These are phyloP conservation scores for Fusarium proliferatum DNA, from an alignment of 2,329 filamentous ascomycete genomes.

Conservation along the genomic window DNA sequence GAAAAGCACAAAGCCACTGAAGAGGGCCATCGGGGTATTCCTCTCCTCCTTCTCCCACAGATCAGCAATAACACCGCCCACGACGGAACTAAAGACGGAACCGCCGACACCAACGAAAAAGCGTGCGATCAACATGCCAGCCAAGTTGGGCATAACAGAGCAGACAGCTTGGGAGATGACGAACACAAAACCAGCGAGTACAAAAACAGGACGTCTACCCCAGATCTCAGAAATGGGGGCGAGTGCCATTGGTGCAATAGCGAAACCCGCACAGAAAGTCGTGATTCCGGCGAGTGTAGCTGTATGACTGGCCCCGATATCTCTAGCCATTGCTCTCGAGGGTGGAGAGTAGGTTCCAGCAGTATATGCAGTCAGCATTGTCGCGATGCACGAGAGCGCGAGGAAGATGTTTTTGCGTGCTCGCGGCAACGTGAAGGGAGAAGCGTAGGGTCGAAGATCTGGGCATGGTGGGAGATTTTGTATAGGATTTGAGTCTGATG, in stretches of 20 bases:
- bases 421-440: conserved; percentile 79
- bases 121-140: conserved; percentile 79
- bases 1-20: conserved; percentile 80
- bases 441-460: conserved; percentile 72
- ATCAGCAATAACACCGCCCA: conserved; percentile 91
- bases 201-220: conserved; percentile 85
- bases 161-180: conserved; percentile 78
- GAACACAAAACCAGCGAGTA: conserved; percentile 77
- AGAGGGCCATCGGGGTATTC: conserved; percentile 91
- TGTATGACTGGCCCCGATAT: conserved; percentile 74
- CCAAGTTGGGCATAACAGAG: conserved; percentile 74
- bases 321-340: conserved; percentile 69
- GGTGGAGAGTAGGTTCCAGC: conserved; percentile 84
- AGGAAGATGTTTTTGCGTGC: conserved; percentile 77
- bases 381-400: conserved; percentile 79
- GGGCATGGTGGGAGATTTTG: conserved; percentile 66
- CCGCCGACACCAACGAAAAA: conserved; percentile 83
- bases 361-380: conserved; percentile 80
- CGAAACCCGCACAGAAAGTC: conserved; percentile 84
- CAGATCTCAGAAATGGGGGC: conserved; percentile 91
- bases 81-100: conserved; percentile 86
- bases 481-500: conserved; percentile 26
- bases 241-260: conserved; percentile 84
- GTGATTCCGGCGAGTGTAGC: conserved; percentile 81
- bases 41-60: conserved; percentile 82